Evolutionary conservation across 2,329 filamentous ascomycete genomes (phyloP).

Genomic region (Botrytis medusae): DNA sequence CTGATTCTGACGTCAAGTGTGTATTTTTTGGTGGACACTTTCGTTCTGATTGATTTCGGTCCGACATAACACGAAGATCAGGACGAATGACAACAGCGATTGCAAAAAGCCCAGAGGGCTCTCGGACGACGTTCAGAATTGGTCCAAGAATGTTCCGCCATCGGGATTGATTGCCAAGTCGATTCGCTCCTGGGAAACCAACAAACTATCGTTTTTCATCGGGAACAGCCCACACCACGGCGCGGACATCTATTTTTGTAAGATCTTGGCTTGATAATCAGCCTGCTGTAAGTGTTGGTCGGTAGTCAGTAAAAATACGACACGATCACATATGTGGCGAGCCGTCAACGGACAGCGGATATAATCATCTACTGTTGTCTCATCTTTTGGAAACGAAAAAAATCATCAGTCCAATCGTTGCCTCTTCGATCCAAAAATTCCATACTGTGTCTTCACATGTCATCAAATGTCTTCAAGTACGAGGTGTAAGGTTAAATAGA

Average conservation of each 20-base stretch:
- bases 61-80: background rate
- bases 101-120: background rate
- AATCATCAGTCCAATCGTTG: background rate
- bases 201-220: background rate
- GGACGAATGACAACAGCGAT: background rate
- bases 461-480: background rate
- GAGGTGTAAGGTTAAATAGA: too few species aligned
- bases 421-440: background rate
- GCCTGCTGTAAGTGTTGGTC: background rate
- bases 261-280: background rate
- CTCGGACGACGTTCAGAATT: background rate
- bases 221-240: background rate
- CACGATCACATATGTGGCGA: background rate
- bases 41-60: background rate
- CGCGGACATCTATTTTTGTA: background rate
- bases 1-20: background rate
- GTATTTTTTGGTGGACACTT: background rate
- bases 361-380: background rate
- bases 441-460: background rate
- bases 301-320: background rate
- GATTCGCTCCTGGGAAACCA: background rate
- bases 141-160: background rate
- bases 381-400: background rate
- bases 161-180: background rate
- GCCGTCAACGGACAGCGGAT: background rate